Conservation (phyloP, 2,329 filamentous ascomycete genomes). For the Sporothrix mexicana region DNA sequence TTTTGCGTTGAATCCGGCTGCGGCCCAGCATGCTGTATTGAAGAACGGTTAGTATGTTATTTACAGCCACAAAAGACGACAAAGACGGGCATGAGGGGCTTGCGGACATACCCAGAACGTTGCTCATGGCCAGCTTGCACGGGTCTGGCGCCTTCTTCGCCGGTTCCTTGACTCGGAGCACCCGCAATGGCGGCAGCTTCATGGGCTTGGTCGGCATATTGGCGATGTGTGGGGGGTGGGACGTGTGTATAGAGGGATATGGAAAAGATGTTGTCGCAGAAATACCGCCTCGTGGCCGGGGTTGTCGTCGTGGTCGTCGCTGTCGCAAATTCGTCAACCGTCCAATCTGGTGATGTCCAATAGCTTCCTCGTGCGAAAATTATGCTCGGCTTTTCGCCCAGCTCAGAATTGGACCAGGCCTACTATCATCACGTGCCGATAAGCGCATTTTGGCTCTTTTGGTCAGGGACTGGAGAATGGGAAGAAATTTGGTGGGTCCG, state of each 20-base stretch:
- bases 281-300: neutral
- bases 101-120: slow-evolving; percentile 57
- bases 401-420: neutral
- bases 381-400: slow-evolving; percentile 11
- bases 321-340: slow-evolving; percentile 16
- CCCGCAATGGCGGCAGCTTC: slow-evolving; percentile 62
- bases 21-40: slow-evolving; percentile 80
- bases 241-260: slow-evolving; percentile 42
- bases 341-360: slow-evolving; percentile 18
- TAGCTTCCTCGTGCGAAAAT: slow-evolving; percentile 26
- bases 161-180: slow-evolving; percentile 60
- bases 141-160: slow-evolving; percentile 60
- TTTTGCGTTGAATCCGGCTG: slow-evolving; percentile 69
- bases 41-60: neutral
- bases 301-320: neutral
- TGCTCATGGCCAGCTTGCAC: slow-evolving; percentile 63
- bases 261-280: neutral
- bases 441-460: neutral
- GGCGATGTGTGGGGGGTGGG: slow-evolving; percentile 40
- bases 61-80: neutral
- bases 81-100: no score
- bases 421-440: slow-evolving; percentile 34
- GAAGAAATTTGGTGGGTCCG: neutral
- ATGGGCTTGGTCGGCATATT: slow-evolving; percentile 55
- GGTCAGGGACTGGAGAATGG: neutral